These are phyloP conservation scores for Brassica cretica DNA, from an alignment of 345 rosid genomes.

Conservation along the genomic window DNA sequence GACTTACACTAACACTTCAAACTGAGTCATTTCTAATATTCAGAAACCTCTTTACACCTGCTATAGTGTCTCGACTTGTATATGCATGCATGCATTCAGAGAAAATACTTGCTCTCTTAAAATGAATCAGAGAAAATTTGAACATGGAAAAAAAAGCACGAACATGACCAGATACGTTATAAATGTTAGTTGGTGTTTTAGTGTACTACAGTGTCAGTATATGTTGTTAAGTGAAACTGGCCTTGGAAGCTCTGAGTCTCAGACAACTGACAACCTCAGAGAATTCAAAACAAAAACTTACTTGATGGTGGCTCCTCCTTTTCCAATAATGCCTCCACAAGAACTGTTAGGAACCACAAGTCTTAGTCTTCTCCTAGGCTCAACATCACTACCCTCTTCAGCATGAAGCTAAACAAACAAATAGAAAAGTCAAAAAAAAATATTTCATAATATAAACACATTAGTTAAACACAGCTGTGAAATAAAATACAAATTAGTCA, in stretches of 20 bases:
- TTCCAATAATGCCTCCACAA: constrained; percentile 99
- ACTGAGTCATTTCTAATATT: background rate
- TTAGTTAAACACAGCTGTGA: background rate
- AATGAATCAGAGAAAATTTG: background rate
- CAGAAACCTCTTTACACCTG: background rate
- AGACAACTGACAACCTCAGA: background rate
- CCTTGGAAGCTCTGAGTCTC: background rate
- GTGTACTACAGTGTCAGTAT: background rate
- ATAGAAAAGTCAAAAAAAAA: constrained; percentile 11
- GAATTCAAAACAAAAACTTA: constrained; percentile 41
- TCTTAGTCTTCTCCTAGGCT: constrained; percentile 86
- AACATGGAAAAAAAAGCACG: background rate
- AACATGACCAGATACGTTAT: background rate
- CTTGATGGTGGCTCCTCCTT: constrained; percentile 98
- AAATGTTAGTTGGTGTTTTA: background rate
- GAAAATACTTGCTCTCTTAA: background rate
- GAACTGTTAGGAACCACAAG: constrained; percentile 90
- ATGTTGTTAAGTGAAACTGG: background rate
- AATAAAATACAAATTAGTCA: background rate
- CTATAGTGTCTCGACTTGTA: background rate
- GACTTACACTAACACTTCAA: constrained; percentile 1
- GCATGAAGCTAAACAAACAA: constrained; percentile 59
- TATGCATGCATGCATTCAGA: constrained; percentile 4
- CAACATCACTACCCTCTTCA: constrained; percentile 76
- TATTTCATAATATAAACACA: background rate